Percentiles rank a stretch among this genome's conserved stretches.
phyloP scores from a whole-genome alignment of 169 alveolate genomes.

The Plasmodium knowlesi region DNA sequence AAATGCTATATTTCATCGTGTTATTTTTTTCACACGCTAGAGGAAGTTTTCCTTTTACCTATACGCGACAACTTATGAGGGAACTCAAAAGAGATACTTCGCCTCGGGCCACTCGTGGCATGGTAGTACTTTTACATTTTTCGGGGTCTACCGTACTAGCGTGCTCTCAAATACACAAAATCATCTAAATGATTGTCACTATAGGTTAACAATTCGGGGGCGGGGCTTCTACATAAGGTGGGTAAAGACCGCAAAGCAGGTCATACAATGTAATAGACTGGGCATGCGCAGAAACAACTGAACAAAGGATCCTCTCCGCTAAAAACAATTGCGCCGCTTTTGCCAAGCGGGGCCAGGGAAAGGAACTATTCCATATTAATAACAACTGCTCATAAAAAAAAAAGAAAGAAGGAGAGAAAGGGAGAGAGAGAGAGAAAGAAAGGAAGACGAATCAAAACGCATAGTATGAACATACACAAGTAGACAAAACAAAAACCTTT shows the following conservation, averaged over 20 bases:
- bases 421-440: not conserved
- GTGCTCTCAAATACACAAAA: not conserved
- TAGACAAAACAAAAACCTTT: not conserved
- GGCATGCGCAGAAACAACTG: not conserved
- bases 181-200: not conserved
- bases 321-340: not conserved
- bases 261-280: not conserved
- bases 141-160: not conserved
- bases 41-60: not conserved
- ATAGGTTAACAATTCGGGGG: not conserved
- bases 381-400: not conserved
- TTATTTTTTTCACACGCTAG: not conserved
- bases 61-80: not conserved
- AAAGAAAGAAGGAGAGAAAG: slow-evolving; percentile 4
- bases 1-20: not conserved
- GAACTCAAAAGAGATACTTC: not conserved
- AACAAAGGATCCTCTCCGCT: not conserved
- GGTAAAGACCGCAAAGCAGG: not conserved
- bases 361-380: not conserved
- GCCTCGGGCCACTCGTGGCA: not conserved
- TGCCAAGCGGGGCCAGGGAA: not conserved
- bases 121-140: not conserved
- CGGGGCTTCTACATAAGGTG: not conserved
- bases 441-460: not conserved
- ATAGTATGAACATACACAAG: not conserved